Percentiles rank a stretch among this genome's conserved stretches.
These are phyloP conservation scores for Arabidopsis hybrid DNA, from an alignment of 441 rosid species.

Conservation along the genomic window DNA sequence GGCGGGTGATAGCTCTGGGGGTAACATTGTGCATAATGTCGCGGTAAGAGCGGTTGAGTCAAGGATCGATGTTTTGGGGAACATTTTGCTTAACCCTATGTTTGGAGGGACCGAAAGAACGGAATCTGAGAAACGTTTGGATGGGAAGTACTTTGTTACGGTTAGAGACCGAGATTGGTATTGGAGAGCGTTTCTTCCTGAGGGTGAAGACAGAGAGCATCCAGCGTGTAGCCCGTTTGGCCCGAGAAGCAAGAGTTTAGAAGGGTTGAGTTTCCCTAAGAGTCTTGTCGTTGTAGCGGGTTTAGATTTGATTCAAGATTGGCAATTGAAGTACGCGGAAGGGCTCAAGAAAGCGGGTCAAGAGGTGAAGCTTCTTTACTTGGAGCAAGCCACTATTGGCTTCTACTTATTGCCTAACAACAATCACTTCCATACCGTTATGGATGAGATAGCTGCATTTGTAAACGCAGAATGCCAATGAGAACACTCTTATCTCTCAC, in stretches of 20 bases:
- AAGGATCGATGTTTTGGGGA: conserved; percentile 56
- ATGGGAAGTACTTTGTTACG: conserved; percentile 71
- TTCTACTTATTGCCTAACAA: conserved; percentile 72
- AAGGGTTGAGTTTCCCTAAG: conserved; percentile 60
- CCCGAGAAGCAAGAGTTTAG: conserved; percentile 54
- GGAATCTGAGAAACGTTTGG: conserved; percentile 65
- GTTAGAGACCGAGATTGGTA: conserved; percentile 70
- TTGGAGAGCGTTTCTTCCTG: conserved; percentile 75
- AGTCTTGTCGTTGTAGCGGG: conserved; percentile 73
- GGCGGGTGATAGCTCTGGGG: conserved; percentile 81
- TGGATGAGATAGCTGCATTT: conserved; percentile 65
- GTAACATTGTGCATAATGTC: conserved; percentile 69
- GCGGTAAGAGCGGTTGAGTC: conserved; percentile 63
- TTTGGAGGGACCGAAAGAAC: conserved; percentile 71
- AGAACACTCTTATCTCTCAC: conserved; percentile 14
- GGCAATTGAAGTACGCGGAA: conserved; percentile 63
- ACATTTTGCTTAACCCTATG: conserved; percentile 69
- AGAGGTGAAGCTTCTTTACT: conserved; percentile 58
- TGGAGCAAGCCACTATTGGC: conserved; percentile 71
- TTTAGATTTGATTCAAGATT: conserved; percentile 66
- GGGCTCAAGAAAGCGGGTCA: conserved; percentile 64
- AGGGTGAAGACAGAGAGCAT: conserved; percentile 70
- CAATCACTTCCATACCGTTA: conserved; percentile 58
- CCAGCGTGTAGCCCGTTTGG: conserved; percentile 73
- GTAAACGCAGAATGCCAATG: conserved; percentile 47